Percentiles rank a stretch among this genome's conserved stretches.
Evolutionary conservation across 192 early-diverging fungal species (phyloP).

Genomic region (Helicostylum pulchrum): DNA sequence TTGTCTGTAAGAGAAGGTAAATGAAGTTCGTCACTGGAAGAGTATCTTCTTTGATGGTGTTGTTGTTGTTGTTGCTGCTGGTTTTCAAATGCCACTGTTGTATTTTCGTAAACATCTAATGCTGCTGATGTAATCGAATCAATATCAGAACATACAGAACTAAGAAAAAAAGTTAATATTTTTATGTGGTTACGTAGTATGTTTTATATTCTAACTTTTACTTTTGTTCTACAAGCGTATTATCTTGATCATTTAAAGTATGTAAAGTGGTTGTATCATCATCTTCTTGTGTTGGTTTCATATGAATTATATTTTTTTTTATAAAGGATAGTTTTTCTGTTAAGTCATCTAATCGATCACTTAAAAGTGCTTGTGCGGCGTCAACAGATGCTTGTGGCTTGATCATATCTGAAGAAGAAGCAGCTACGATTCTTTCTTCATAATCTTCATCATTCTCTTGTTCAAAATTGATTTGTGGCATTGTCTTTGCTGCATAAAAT

Average conservation of each 20-base stretch:
- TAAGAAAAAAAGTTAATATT: slow-evolving; percentile 1
- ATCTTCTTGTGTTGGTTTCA: slow-evolving; percentile 4
- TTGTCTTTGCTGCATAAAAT: slow-evolving; percentile 22
- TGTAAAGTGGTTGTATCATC: slow-evolving; percentile 10
- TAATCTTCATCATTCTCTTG: neutral
- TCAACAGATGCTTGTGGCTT: slow-evolving; percentile 1
- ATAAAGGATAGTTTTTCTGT: slow-evolving; percentile 31
- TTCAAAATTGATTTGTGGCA: neutral
- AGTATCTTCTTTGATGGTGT: neutral
- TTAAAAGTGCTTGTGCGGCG: slow-evolving; percentile 23
- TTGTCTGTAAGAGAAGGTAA: slow-evolving; percentile 9
- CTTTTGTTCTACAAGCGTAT: neutral
- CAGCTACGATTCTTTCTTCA: neutral
- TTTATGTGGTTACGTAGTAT: neutral
- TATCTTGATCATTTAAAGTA: slow-evolving; percentile 5
- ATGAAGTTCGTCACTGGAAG: slow-evolving; percentile 10
- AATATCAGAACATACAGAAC: slow-evolving; percentile 19
- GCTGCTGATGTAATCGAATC: slow-evolving; percentile 29
- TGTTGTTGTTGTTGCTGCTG: neutral
- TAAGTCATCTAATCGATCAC: slow-evolving; percentile 26
- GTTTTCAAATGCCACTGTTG: neutral
- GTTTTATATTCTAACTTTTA: neutral
- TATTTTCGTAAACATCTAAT: slow-evolving; percentile 19
- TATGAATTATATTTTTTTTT: slow-evolving; percentile 30
- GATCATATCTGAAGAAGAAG: neutral